Base-by-base conservation (phyloP, 495 filamentous ascomycete genomes). In the Podospora pseudopauciseta region DNA sequence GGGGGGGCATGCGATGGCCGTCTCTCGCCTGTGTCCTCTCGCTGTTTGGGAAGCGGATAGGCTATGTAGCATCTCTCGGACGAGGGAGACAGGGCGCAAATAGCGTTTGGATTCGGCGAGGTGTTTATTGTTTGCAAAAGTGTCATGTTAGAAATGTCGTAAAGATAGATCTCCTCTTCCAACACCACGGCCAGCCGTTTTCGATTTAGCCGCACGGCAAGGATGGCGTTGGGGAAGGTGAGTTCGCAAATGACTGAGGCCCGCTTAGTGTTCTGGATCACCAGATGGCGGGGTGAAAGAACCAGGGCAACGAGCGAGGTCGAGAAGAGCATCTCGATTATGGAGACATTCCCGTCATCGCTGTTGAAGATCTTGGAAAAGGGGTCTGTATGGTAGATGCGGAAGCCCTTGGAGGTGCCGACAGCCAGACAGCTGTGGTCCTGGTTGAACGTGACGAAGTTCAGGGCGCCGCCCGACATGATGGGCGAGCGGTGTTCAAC, bases 381-480 rank as follows among this genome's bases (percentile, higher is more conserved):
- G 1, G 94, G 94, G 67, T 98, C 96, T 54, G 94, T 97, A 70
- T 92, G 93, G 79, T 97, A 99, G 67, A 97, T 91, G 65, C 94
- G 91, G 78, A 97, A 97, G 69, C 95, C 95, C 77, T 90, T 93
- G 54, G 90, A 88, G 61, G 96, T 97, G 59, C 90, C 94, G 70
- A 97, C 92, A 81, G 94, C 95, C 68, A 99, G 83, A 77, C 93
- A 92, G 85, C 92, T 96, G 84, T 96, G 91, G 85, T 99, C 95
- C 82, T 99, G 95, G 80, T 99, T 99, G 81, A 98, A 99, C 19
- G 93, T 98, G 74, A 99, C 92, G 77, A 94, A 99, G 78, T 98
- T 99, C 86, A 99, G 94, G 3, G 88, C 84, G 80, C 89, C 78
- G 69, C 69, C 77, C 68, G 82, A 74, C 82, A 84, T 85, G 68